Base-by-base conservation (phyloP, 441 rosid species). In the Biscutella laevigata region DNA sequence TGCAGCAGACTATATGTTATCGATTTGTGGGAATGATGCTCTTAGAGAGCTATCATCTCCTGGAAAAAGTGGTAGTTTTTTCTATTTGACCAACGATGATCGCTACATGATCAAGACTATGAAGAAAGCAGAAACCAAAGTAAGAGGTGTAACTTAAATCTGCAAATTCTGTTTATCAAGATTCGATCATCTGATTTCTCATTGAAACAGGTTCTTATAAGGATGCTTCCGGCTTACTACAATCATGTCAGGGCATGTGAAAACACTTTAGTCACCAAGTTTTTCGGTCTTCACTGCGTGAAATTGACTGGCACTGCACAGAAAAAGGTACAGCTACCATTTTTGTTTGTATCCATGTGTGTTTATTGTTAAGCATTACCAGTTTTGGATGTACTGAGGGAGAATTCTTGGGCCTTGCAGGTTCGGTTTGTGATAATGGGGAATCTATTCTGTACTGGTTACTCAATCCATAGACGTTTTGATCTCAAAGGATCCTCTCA, bases 71-170 rank as follows among this genome's bases (percentile, higher is more conserved):
- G 99, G 97, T 50, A 86, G 96, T 57, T 92, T 88, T 62, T 92
- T 92, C 71, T 92, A 92, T 74, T 63, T 92, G 34, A 92, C 97
- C 19, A 74, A 82, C 29, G 99, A 94, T 59, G 96, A 94, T 53
- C 74, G 81, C 6, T 94, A 86, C 77, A 94, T 94, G 99, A 94
- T 94, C 40, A 94, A 94, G 77, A 94, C 99, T 0, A 74, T 94
- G 86, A 94, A 80, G 76, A 94, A 94, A 65, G 84, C 97, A n/a
- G 97, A 94, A 84, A 90, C 77, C n/a, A 94, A 94, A 70, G 99
- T 81, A 54, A 71, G 26, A 45, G 22, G 52, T 25, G 37, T 24
- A 15, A 9, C 3, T 17, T 17, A 17, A 17, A 38, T 39, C 48
- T 1, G n/a, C 24, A 26, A 5, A 11, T 8, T 4, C 42, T 4